Percentiles rank a stretch among this genome's conserved stretches.
Evolutionary conservation across 352 stramenopile genomes (phyloP).

Genomic region (Phytophthora cryptogea): DNA sequence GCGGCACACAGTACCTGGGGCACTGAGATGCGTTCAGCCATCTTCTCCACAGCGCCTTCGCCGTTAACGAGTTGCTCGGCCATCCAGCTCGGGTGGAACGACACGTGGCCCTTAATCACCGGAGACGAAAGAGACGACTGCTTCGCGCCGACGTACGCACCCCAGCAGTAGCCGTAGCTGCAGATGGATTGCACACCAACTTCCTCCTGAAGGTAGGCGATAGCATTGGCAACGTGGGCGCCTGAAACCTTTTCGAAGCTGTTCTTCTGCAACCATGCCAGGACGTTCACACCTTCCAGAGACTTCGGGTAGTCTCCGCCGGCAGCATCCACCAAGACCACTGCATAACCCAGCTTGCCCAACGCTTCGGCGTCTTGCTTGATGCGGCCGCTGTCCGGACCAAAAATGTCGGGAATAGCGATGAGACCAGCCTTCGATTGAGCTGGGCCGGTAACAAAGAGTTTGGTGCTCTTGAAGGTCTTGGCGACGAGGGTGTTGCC

Average conservation of each 20-base stretch:
- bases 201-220: constrained; percentile 30
- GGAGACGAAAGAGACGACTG: constrained; percentile 14
- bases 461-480: constrained; percentile 22
- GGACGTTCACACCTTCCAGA: constrained; percentile 6
- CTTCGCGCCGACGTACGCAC: constrained; percentile 30
- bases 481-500: constrained; percentile 13
- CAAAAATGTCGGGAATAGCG: constrained; percentile 40
- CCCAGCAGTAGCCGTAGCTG: constrained; percentile 49
- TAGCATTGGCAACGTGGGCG: constrained; percentile 18
- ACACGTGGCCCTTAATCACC: constrained; percentile 39
- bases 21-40: constrained; percentile 31
- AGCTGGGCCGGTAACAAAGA: constrained; percentile 29
- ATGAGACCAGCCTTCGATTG: constrained; percentile 37
- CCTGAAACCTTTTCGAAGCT: constrained; percentile 20
- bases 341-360: constrained; percentile 38
- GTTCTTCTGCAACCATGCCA: constrained; percentile 27
- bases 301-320: constrained; percentile 30
- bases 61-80: constrained; percentile 33
- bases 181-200: constrained; percentile 25
- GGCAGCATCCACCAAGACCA: constrained; percentile 36
- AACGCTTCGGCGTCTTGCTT: constrained; percentile 39
- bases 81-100: constrained; percentile 44
- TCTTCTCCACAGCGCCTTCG: constrained; percentile 31
- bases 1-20: constrained; percentile 41
- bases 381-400: constrained; percentile 37